phyloP scores from a whole-genome alignment of 2,329 filamentous ascomycete genomes.

The Magnaporthiopsis rhizophila region DNA sequence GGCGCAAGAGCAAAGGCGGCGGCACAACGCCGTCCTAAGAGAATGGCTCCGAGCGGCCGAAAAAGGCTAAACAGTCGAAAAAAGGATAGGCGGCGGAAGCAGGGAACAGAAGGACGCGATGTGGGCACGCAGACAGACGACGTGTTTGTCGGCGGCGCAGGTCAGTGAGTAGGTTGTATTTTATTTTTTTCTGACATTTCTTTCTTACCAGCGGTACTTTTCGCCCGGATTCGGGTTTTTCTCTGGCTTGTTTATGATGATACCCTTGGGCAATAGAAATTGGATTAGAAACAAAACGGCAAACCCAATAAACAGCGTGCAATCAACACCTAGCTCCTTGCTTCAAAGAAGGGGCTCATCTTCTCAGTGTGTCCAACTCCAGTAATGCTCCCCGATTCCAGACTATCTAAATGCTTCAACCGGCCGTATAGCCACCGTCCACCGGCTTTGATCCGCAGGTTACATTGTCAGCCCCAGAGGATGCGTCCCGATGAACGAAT shows the following conservation, averaged over 20 bases:
- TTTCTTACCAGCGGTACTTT: background rate
- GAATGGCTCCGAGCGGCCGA: background rate
- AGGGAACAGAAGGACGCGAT: too few relatives aligned
- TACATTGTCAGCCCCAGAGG: background rate
- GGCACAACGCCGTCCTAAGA: constrained; percentile 20
- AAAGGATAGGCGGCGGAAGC: background rate
- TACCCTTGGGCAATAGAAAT: constrained; percentile 1
- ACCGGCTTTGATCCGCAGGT: background rate
- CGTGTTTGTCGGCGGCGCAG: too few relatives aligned
- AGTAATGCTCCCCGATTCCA: background rate
- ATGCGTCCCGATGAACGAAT: background rate
- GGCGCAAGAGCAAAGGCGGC: constrained; percentile 38
- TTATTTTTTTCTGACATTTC: background rate
- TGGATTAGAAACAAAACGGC: background rate
- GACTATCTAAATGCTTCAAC: background rate
- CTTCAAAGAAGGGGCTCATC: background rate
- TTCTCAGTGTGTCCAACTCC: background rate
- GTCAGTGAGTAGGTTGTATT: background rate
- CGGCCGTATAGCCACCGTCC: constrained; percentile 8
- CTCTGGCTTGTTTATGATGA: constrained; percentile 6
- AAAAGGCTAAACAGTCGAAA: background rate
- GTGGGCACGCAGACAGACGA: background rate
- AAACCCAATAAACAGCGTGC: background rate
- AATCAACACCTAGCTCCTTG: background rate
- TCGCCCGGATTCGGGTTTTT: constrained; percentile 1